Evolutionary conservation across 768 basidiomycete species (phyloP), one percentile per base, ranked within the genome.

Genomic region (Lyophyllum atratum): DNA sequence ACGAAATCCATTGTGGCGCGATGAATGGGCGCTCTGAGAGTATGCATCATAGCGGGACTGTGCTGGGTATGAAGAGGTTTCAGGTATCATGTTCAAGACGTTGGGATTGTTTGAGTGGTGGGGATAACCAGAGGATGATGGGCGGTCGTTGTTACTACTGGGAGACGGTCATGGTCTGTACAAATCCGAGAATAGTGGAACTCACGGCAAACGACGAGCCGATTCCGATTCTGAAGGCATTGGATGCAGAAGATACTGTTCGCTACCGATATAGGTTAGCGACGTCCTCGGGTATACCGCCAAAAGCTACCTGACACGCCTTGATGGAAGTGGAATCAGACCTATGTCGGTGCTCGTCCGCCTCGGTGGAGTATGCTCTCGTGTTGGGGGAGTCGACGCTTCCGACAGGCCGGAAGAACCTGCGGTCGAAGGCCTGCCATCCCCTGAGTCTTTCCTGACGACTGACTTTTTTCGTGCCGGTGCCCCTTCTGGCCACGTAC

Each of bases 401-500:
- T 90, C 89, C 24, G 89, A 90, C 31, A 88, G 53, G 19, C 85
- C 85, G 19, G 88, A 87, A 31, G 89, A 91, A 15, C 84, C 85
- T n/a, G 87, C 85, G 10, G 90, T 90, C 1, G 87, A 90, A 31
- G 88, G 88, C 29, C 85, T 76, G 37, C 80, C 81, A 58, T 88
- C 87, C 21, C 77, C 65, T 11, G 83, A 78, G 48, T 87, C 85
- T 66, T 85, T 85, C 62, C 81, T 78, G 1, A 77, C 70, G 1
- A 79, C 56, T 28, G 83, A 76, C 73, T 88, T 89, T 73, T 89
- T 91, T 58, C 89, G 82, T 31, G 83, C 70, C 25, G 88, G 85
- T n/a, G 85, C 81, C 7, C 84, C 86, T 66, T 92, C 90, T 7
- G 91, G 91, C 91, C 91, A 93, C 49, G 85, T 89, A 69, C 91